Conservation (phyloP, 192 early-diverging fungal genomes). For the Coemansia sp. region DNA sequence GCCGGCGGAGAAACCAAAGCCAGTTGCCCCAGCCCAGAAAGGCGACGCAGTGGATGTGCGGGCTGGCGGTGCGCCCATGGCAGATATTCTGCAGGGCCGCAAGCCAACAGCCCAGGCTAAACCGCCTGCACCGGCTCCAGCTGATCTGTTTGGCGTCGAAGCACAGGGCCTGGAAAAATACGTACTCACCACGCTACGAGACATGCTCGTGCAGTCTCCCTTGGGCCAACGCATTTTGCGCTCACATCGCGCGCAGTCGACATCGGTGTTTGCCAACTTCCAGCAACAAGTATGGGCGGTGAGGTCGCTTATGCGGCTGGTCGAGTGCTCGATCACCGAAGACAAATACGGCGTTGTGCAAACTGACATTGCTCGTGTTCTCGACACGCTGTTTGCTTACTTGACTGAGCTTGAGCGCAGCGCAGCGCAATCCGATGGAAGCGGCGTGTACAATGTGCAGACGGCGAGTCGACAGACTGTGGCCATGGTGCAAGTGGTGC, state of each 20-base stretch:
- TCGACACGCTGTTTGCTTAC: conserved; percentile 36
- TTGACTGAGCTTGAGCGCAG: conserved; percentile 38
- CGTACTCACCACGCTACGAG: conserved; percentile 39
- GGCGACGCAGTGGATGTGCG: background rate
- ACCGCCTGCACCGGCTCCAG: no score
- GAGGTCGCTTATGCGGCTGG: conserved; percentile 43
- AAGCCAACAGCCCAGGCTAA: no score
- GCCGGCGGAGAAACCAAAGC: conserved; percentile 15
- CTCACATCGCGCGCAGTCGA: conserved; percentile 29
- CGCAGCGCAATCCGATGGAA: conserved; percentile 8
- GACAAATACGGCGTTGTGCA: conserved; percentile 53
- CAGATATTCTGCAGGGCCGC: conserved; percentile 24
- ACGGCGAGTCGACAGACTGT: conserved; percentile 32
- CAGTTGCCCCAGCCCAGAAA: background rate
- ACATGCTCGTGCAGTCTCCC: conserved; percentile 38
- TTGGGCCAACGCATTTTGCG: conserved; percentile 39
- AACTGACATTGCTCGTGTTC: conserved; percentile 33
- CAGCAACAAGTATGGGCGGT: conserved; percentile 53
- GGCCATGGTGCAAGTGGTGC: conserved; percentile 50
- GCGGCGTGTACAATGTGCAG: conserved; percentile 28
- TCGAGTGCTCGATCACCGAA: conserved; percentile 44
- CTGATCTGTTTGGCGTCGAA: conserved; percentile 43
- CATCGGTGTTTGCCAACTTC: conserved; percentile 42
- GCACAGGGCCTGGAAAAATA: conserved; percentile 55
- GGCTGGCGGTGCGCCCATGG: conserved; percentile 39